Evolutionary conservation across 345 rosid species (phyloP), one percentile per base, ranked within the genome.

Genomic region (Aquilaria sinensis): DNA sequence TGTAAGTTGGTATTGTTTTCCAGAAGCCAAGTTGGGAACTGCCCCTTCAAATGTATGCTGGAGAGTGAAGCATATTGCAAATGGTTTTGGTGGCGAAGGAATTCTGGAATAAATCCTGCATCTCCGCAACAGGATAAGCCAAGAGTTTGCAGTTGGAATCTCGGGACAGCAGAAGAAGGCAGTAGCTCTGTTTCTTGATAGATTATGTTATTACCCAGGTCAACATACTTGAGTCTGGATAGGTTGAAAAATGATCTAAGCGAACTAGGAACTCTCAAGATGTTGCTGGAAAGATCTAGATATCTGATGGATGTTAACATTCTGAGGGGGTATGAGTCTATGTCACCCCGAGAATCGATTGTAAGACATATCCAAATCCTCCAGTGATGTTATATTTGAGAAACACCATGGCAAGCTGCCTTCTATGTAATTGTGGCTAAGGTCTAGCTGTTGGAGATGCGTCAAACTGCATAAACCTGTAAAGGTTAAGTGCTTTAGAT

Each of bases 11-110:
- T 58, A 34, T 77, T 77, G 58, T 74, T 77, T 14, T 23, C 43
- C 13, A 77, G 56, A 41, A 74, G 56, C 81, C 81, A 77, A 56
- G 4, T 2, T 7, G 74, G 78, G 45, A 74, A 74, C 3, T 47
- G 34, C 13, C 72, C 74, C 1, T 11, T 34, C 49, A 76, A 31
- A 0, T 15, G 2, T 10, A 12, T 30, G 12, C 16, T 3, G 4
- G 60, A 54, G 0, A 72, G 66, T 33, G 23, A 50, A 30, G 65
- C 50, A 0, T 0, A 0, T 46, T 13, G 32, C 48, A 76, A 46
- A 41, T 63, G 46, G 34, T 50, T 13, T 2, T 72, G 74, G 6
- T 62, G n/a, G 23, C 15, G 14, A 2, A 72, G 54, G 29, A 76
- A 76, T 12, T 13, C 59, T 4, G 80, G 77, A 56, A 71, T 4